phyloP scores from a whole-genome alignment of 371 early-diverging fungal genomes.

The Dentiscutata heterogama region DNA sequence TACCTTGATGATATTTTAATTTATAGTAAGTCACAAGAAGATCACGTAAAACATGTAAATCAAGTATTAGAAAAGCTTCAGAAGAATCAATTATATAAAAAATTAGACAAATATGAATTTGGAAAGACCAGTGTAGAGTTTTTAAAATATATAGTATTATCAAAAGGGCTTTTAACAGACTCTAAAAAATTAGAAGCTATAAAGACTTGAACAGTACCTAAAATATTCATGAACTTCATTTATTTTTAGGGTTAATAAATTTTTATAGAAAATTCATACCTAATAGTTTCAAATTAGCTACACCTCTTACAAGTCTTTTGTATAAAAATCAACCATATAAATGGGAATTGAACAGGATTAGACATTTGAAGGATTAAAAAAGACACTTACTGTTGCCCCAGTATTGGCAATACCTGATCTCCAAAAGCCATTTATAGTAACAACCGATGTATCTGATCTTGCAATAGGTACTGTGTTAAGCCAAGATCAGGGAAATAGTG shows the following conservation, averaged over 20 bases:
- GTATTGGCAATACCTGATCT: constrained; percentile 55
- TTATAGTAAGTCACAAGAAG: constrained; percentile 56
- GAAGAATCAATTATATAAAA: constrained; percentile 53
- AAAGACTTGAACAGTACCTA: constrained; percentile 51
- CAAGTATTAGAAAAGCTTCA: constrained; percentile 51
- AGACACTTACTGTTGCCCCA: constrained; percentile 49
- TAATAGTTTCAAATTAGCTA: constrained; percentile 54
- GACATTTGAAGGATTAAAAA: constrained; percentile 58
- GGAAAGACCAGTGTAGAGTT: constrained; percentile 50
- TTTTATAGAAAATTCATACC: constrained; percentile 64
- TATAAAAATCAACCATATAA: constrained; percentile 52
- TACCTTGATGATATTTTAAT: constrained; percentile 73
- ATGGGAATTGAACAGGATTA: constrained; percentile 48
- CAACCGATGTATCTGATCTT: constrained; percentile 62
- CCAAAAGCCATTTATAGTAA: background rate
- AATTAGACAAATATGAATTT: constrained; percentile 68
- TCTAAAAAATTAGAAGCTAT: constrained; percentile 55
- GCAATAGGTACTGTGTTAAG: constrained; percentile 59
- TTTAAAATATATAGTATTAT: constrained; percentile 57
- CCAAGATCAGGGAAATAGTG: constrained; percentile 49
- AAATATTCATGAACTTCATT: constrained; percentile 53
- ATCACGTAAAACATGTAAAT: constrained; percentile 55
- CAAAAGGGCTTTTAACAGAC: constrained; percentile 52
- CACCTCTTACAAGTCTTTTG: constrained; percentile 51
- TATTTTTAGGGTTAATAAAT: constrained; percentile 63